Evolutionary conservation across 495 filamentous ascomycete genomes (phyloP), one percentile per base, ranked within the genome.

Genomic region (Daldinia concentrica): DNA sequence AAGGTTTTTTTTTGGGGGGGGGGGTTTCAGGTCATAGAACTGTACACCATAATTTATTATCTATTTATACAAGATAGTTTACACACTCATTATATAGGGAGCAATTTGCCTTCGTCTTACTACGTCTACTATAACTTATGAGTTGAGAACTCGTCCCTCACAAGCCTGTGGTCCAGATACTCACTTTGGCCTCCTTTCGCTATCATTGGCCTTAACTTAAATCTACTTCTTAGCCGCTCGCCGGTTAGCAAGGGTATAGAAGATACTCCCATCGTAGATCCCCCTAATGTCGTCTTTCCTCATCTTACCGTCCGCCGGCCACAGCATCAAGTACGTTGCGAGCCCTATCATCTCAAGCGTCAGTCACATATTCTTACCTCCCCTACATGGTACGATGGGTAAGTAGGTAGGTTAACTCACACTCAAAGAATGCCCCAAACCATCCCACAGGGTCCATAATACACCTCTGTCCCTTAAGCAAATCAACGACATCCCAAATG

Each of bases 271-370:
- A 58, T 79, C 73, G 37, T 73, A 79, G 4, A 79, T 66, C 0
- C 75, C 36, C 54, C 75, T 57, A 27, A 79, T 75, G 55, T 79
- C 75, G 12, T 77, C 75, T 56, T 79, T 79, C 69, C 39, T 75
- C 71, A 77, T 75, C 43, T 61, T 70, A 0, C 75, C 74, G 51
- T 79, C 74, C 6, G 57, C 76, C 2, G 73, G 71, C 69, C 72
- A 75, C 63, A 88, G 74, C 51, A 88, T 71, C 6, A 84, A 62
- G 74, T 84, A 86, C 4, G 81, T 84, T 3, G 83, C 83, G 69
- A 78, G 71, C 85, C 78, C 85, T 86, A 36, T 57, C 12, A 32
- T 36, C 54, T 6, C 2, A 37, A 36, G 15, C 4, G 8, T 57
- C 11, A 57, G 54, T 17, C 54, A 8, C 24, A 6, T 11, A 19